Conservation (phyloP, 2,329 filamentous ascomycete genomes). For the Monilinia fructicola region DNA sequence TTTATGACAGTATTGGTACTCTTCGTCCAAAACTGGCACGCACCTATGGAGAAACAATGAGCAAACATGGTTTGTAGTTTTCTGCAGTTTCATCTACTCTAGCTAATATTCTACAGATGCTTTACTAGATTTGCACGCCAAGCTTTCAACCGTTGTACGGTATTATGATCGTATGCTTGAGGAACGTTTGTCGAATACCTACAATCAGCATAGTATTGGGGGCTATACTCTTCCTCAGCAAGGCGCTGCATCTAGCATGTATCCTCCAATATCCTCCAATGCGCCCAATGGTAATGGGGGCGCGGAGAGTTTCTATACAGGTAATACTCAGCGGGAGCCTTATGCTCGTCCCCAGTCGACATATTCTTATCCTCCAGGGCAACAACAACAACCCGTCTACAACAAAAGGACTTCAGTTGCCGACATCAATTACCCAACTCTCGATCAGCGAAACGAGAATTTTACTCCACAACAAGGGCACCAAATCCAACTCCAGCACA, state of each 20-base stretch:
- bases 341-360: conserved; percentile 52
- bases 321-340: conserved; percentile 54
- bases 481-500: conserved; percentile 48
- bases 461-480: conserved; percentile 45
- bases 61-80: conserved; percentile 78
- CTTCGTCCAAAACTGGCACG: conserved; percentile 89
- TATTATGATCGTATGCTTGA: conserved; percentile 99
- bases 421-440: conserved; percentile 30
- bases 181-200: conserved; percentile 88
- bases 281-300: conserved; percentile 49
- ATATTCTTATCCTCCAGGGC: conserved; percentile 51
- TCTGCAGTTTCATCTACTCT: neutral
- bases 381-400: conserved; percentile 46
- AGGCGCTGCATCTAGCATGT: conserved; percentile 58
- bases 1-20: conserved; percentile 96
- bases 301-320: conserved; percentile 81
- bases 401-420: conserved; percentile 33
- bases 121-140: conserved; percentile 88
- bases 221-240: conserved; percentile 58
- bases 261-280: conserved; percentile 66
- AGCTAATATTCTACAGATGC: conserved; percentile 62
- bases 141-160: conserved; percentile 90
- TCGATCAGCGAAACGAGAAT: conserved; percentile 31
- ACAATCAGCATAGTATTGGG: conserved; percentile 74
- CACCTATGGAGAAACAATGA: conserved; percentile 98